Base-by-base conservation (phyloP, 805 yeast species). In the Pachysolen tannophilus region DNA sequence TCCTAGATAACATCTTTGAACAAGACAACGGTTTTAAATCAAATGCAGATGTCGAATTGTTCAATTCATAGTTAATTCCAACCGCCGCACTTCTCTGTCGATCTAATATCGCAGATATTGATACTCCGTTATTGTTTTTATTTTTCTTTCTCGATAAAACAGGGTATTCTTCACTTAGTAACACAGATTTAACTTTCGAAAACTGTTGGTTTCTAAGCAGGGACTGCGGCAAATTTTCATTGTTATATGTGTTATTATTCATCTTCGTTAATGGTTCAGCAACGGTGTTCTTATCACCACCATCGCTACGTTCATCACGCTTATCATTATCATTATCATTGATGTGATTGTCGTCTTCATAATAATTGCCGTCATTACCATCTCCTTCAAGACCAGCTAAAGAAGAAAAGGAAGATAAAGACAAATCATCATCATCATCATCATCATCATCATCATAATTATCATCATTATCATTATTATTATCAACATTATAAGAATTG, bases 1-100 rank as follows among this genome's bases (percentile, higher is more conserved):
- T 23, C 26, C 26, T 23, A 23, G 13, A 11, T 14, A 23, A 23
- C 26, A 23, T 23, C 26, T 42, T 63, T 63, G 43, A 52, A n/a
- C n/a, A n/a, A 60, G 34, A 60, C 66, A 5, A 65, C 66, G 32
- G 53, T 59, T 2, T 58, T 52, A 14, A 63, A 63, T 11, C 65
- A 57, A 13, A 63, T n/a, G n/a, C n/a, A n/a, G n/a, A n/a, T n/a
- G n/a, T n/a, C n/a, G n/a, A n/a, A n/a, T n/a, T n/a, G n/a, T n/a
- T n/a, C n/a, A n/a, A n/a, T n/a, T n/a, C n/a, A n/a, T n/a, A n/a
- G n/a, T n/a, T n/a, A n/a, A n/a, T n/a, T n/a, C n/a, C n/a, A n/a
- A n/a, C n/a, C n/a, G n/a, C n/a, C n/a, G n/a, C n/a, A n/a, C n/a
- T n/a, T n/a, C n/a, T n/a, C n/a, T n/a, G n/a, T n/a, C n/a, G n/a